Conservation (phyloP, 2,329 filamentous ascomycete species). For the Diplodia sapinea region DNA sequence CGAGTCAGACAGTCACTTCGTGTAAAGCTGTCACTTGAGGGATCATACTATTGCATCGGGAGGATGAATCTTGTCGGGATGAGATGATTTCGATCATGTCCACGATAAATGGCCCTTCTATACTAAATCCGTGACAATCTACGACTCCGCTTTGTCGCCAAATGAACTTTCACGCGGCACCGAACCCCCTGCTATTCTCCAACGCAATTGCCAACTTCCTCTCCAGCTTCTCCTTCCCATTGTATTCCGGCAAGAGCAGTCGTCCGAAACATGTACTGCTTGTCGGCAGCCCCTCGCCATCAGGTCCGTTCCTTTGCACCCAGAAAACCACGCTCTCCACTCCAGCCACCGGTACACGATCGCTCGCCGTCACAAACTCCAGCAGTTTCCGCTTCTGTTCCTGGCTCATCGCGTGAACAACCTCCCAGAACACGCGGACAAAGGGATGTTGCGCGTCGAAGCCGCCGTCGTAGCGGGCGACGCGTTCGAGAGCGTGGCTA, state of each 20-base stretch:
- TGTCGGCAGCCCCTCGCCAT: constrained; percentile 71
- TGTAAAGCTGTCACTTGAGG: no score
- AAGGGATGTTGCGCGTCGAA: constrained; percentile 73
- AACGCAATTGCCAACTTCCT: constrained; percentile 83
- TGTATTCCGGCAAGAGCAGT: constrained; percentile 83
- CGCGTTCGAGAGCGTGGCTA: constrained; percentile 71
- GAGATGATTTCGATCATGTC: not conserved
- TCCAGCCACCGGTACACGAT: constrained; percentile 87
- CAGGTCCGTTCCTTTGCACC: constrained; percentile 76
- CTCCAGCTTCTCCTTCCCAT: constrained; percentile 69
- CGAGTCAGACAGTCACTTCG: not conserved
- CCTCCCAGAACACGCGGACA: constrained; percentile 81
- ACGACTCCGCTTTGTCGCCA: not conserved
- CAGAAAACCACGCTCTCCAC: constrained; percentile 82
- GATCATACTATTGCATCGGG: not conserved
- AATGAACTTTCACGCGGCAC: constrained; percentile 47
- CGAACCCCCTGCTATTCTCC: constrained; percentile 88
- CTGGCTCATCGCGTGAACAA: constrained; percentile 71
- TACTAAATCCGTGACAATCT: not conserved
- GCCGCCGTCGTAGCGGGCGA: constrained; percentile 77
- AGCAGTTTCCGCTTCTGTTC: constrained; percentile 76
- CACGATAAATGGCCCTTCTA: not conserved
- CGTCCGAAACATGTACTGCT: constrained; percentile 94
- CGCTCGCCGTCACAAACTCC: constrained; percentile 94
- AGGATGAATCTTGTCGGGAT: not conserved